phyloP scores from a whole-genome alignment of 2,329 filamentous ascomycete species.

The Coccinonectria pachysandricola region DNA sequence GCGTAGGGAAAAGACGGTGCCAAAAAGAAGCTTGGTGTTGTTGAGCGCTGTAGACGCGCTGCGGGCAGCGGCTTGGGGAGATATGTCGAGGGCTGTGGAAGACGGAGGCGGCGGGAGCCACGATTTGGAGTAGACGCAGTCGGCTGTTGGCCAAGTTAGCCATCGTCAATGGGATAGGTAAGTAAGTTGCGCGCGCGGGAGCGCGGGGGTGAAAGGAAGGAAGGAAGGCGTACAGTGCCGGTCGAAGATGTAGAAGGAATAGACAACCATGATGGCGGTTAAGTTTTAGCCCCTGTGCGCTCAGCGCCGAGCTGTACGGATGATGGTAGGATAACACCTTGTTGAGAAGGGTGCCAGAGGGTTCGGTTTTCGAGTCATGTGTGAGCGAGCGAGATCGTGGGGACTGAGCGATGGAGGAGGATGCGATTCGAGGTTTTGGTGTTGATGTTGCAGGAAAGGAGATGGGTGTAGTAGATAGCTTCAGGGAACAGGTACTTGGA shows the following conservation, averaged over 20 bases:
- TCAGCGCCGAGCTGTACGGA: too few relatives aligned
- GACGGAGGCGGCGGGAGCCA: slow-evolving; percentile 53
- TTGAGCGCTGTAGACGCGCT: slow-evolving; percentile 11
- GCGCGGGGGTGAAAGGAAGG: slow-evolving; percentile 1
- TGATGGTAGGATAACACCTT: too few relatives aligned
- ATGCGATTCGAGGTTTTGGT: too few relatives aligned
- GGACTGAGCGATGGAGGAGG: too few relatives aligned
- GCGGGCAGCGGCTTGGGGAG: slow-evolving; percentile 5
- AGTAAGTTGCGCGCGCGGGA: slow-evolving; percentile 6
- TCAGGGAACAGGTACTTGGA: too few relatives aligned
- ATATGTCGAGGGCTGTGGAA: slow-evolving; percentile 18
- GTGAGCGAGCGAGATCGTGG: too few relatives aligned
- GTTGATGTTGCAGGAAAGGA: too few relatives aligned
- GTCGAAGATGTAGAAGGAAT: slow-evolving; percentile 98
- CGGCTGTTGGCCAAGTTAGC: slow-evolving; percentile 66
- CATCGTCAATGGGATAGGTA: slow-evolving; percentile 5
- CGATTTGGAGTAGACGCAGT: slow-evolving; percentile 90
- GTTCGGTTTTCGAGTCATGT: too few relatives aligned
- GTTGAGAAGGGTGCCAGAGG: too few relatives aligned
- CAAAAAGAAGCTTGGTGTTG: slow-evolving; percentile 76
- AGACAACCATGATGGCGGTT: slow-evolving; percentile 71
- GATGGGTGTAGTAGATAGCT: too few relatives aligned
- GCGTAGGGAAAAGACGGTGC: slow-evolving; percentile 88
- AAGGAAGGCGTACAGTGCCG: slow-evolving; percentile 64
- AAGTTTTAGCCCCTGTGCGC: too few relatives aligned